Percentiles rank a stretch among this genome's conserved stretches.
Conservation (phyloP, 768 basidiomycete genomes). For the Mycena filopes region DNA sequence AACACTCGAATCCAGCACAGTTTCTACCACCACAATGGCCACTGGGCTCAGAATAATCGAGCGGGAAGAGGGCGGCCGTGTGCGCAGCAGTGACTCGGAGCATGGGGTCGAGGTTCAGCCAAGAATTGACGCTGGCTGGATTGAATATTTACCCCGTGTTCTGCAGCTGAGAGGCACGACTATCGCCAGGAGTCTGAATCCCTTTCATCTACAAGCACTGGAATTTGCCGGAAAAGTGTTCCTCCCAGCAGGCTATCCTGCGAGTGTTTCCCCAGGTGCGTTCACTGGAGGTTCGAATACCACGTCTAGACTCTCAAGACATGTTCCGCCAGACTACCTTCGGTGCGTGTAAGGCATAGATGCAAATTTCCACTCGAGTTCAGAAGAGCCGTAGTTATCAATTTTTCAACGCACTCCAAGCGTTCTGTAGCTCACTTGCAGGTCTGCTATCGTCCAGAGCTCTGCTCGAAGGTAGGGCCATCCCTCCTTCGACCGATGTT, state of each 20-base stretch:
- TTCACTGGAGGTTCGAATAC: not conserved
- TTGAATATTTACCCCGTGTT: constrained; percentile 1
- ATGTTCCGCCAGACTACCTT: constrained; percentile 58
- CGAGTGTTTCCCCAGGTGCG: constrained; percentile 68
- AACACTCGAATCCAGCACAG: not conserved
- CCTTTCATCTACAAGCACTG: not conserved
- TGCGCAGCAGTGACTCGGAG: constrained; percentile 20
- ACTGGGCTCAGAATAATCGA: constrained; percentile 18
- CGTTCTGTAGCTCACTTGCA: constrained; percentile 76
- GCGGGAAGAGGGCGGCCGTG: constrained; percentile 20
- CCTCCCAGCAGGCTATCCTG: constrained; percentile 71
- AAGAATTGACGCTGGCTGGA: constrained; percentile 8
- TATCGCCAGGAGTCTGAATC: not conserved
- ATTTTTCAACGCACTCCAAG: constrained; percentile 71
- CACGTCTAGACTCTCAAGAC: not conserved
- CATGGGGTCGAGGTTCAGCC: constrained; percentile 20
- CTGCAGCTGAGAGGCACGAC: constrained; percentile 6
- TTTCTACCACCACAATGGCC: not conserved
- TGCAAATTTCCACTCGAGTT: constrained; percentile 1
- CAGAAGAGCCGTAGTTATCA: constrained; percentile 62
- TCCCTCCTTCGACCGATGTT: not conserved
- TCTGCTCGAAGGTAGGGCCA: constrained; percentile 75
- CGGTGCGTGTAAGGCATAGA: constrained; percentile 47
- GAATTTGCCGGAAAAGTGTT: constrained; percentile 60
- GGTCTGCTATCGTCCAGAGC: constrained; percentile 73